Evolutionary conservation across 495 filamentous ascomycete genomes (phyloP).

Genomic region (Penicillium arizonense): DNA sequence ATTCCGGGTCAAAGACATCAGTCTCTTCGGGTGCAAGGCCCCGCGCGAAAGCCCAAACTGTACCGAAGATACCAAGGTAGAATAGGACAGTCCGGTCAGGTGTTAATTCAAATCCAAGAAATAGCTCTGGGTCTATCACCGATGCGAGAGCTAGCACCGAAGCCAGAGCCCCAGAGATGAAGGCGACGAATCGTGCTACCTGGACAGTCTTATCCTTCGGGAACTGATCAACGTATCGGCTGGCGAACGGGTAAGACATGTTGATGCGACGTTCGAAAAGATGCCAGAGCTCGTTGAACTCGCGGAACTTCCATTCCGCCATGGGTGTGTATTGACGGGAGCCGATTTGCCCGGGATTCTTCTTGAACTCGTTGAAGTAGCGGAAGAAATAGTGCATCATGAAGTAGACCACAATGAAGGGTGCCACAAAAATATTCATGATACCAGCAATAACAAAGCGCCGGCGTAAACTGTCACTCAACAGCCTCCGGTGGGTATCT

Average conservation of each 20-base stretch:
- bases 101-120: slow-evolving; percentile 88
- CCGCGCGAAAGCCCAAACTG: slow-evolving; percentile 75
- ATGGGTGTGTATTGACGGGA: slow-evolving; percentile 88
- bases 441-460: slow-evolving; percentile 79
- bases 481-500: slow-evolving; percentile 70
- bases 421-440: slow-evolving; percentile 82
- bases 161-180: slow-evolving; percentile 79
- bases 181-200: slow-evolving; percentile 76
- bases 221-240: slow-evolving; percentile 91
- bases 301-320: slow-evolving; percentile 96
- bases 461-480: slow-evolving; percentile 71
- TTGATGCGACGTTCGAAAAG: slow-evolving; percentile 84
- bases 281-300: slow-evolving; percentile 96
- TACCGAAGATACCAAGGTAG: slow-evolving; percentile 71
- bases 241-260: slow-evolving; percentile 93
- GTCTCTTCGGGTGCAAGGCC: slow-evolving; percentile 83
- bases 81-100: slow-evolving; percentile 79
- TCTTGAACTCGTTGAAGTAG: slow-evolving; percentile 94
- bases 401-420: slow-evolving; percentile 79
- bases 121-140: slow-evolving; percentile 83
- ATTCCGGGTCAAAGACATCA: slow-evolving; percentile 88
- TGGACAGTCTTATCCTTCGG: slow-evolving; percentile 92
- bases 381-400: slow-evolving; percentile 85
- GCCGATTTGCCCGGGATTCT: slow-evolving; percentile 79
- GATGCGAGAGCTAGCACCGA: slow-evolving; percentile 79